Conservation (phyloP, 2,329 filamentous ascomycete genomes). For the Colletotrichum incanum region DNA sequence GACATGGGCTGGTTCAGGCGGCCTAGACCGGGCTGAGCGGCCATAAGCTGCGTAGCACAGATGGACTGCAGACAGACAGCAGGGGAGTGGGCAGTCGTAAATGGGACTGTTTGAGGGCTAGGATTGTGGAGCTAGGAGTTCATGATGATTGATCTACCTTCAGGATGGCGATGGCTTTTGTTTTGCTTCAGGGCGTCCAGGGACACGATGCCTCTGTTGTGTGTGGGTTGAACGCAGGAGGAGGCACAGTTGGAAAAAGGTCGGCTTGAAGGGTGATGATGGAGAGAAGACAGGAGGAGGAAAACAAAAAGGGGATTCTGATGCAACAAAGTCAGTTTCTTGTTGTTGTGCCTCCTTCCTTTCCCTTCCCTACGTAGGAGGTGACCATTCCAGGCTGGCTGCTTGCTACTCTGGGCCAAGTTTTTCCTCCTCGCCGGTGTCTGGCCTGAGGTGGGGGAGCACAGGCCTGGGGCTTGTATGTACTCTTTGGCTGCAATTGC, state of each 20-base stretch:
- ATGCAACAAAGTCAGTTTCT: neutral
- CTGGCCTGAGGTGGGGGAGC: neutral
- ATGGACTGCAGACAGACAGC: neutral
- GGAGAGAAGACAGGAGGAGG: neutral
- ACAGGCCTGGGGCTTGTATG: neutral
- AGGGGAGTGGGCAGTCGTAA: neutral
- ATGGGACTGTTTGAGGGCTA: neutral
- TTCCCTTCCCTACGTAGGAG: neutral
- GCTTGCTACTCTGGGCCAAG: constrained; percentile 10
- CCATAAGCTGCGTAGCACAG: constrained; percentile 9
- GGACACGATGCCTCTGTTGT: neutral
- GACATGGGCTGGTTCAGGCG: constrained; percentile 27
- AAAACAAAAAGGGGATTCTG: neutral
- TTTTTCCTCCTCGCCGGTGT: neutral
- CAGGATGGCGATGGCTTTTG: constrained; percentile 35
- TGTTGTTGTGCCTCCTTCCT: constrained; percentile 4
- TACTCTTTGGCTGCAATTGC: neutral
- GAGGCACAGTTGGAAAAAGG: neutral
- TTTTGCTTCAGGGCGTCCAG: constrained; percentile 34
- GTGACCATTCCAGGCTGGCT: constrained; percentile 1
- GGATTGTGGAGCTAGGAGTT: constrained; percentile 39
- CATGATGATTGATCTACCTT: constrained; percentile 40
- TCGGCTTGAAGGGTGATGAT: neutral
- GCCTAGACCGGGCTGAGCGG: constrained; percentile 13
- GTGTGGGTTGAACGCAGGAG: neutral